Percentiles rank a stretch among this genome's conserved stretches.
These are phyloP conservation scores for Chrysophaeum taylorii DNA, from an alignment of 352 stramenopile species.

Conservation along the genomic window DNA sequence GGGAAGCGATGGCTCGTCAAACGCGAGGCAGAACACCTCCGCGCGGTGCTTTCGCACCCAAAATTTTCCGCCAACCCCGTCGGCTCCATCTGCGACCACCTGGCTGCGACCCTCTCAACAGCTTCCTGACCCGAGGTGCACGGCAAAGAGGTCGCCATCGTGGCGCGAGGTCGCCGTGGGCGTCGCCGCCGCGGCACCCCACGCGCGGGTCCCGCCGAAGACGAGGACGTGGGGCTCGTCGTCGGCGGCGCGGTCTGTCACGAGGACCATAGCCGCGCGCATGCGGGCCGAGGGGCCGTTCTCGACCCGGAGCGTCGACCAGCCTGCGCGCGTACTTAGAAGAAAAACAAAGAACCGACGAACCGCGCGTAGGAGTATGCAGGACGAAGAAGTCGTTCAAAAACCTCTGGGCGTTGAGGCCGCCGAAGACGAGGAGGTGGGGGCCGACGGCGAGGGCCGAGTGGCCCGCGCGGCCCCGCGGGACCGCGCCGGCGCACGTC, in stretches of 20 bases:
- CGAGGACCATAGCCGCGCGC: not conserved
- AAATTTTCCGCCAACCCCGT: no score
- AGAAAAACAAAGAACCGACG: no score
- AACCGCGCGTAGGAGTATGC: not conserved
- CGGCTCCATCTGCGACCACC: no score
- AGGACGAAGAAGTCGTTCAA: not conserved
- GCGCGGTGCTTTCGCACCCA: no score
- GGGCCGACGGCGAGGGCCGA: not conserved
- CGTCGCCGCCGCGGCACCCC: not conserved
- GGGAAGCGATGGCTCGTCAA: no score
- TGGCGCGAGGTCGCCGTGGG: not conserved
- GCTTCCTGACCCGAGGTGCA: not conserved
- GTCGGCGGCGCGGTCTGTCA: not conserved
- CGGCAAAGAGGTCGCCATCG: slow-evolving; percentile 3
- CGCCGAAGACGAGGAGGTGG: slow-evolving; percentile 2
- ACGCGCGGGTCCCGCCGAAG: slow-evolving; percentile 3
- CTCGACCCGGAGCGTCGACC: not conserved
- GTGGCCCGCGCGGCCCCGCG: slow-evolving; percentile 1
- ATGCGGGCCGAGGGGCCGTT: not conserved
- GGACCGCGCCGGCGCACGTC: not conserved
- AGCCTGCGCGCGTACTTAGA: no score
- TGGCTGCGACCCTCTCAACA: no score
- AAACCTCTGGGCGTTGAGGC: not conserved
- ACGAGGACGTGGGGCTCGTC: not conserved
- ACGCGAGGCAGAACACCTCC: no score